A percentile compares a stretch with the other conserved stretches of the same genome.
These are phyloP conservation scores for Pyrrhoderma lamaoense DNA, from an alignment of 1,284 basidiomycete species.

Conservation along the genomic window DNA sequence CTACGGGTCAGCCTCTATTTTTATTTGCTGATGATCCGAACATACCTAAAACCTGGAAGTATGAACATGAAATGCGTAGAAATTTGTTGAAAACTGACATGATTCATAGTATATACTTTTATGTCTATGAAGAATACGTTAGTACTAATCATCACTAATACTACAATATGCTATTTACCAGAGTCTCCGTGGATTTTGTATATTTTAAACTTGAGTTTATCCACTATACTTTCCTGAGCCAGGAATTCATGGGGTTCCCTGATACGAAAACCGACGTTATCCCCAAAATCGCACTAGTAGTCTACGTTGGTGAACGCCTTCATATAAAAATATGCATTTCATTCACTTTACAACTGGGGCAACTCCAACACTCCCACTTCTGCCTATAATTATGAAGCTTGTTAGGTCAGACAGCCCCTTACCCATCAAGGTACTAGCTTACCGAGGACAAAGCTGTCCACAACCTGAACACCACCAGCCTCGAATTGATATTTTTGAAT, in stretches of 20 bases:
- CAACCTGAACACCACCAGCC: conserved; percentile 64
- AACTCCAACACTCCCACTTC: conserved; percentile 70
- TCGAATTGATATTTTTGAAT: conserved; percentile 45
- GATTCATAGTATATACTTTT: neutral
- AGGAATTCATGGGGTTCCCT: conserved; percentile 7
- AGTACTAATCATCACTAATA: neutral
- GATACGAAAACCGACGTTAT: neutral
- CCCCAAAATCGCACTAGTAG: neutral
- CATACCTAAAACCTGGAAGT: conserved; percentile 44
- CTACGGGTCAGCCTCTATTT: neutral
- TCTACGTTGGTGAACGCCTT: neutral
- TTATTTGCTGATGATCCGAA: too few relatives aligned
- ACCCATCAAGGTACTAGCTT: conserved; percentile 22
- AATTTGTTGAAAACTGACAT: neutral
- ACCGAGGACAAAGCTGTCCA: conserved; percentile 68
- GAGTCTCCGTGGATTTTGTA: conserved; percentile 21
- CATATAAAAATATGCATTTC: neutral
- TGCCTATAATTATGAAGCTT: conserved; percentile 33
- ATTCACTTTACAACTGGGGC: conserved; percentile 44
- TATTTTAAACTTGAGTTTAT: conserved; percentile 17
- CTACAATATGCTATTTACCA: too few relatives aligned
- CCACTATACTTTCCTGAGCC: conserved; percentile 7
- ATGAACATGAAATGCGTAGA: conserved; percentile 23
- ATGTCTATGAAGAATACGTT: conserved; percentile 1
- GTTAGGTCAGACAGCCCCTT: neutral